Evolutionary conservation across 306 rosid species (phyloP), one percentile per base, ranked within the genome.

Genomic region (Sphenostylis stenocarpa): DNA sequence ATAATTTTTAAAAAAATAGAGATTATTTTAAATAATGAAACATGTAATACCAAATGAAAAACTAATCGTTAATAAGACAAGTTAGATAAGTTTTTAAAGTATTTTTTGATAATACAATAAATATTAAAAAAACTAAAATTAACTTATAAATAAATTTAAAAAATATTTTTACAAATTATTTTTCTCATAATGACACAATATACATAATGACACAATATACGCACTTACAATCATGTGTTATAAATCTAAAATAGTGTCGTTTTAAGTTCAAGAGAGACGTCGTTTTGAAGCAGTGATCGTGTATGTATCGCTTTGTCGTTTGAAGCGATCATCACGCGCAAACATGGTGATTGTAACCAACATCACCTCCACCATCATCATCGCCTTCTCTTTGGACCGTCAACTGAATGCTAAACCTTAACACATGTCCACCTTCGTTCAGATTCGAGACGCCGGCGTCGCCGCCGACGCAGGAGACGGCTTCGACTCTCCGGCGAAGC

Each of bases 401-500:
- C 5, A 44, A 1, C 45, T 75, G 81, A 49, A 77, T 80, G 77
- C 62, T 28, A 20, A 29, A 24, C 77, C 7, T 49, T 77, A 62
- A 73, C 23, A 62, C 36, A 84, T 88, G 90, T 76, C 87, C 20
- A 69, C 62, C 2, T 65, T 36, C 69, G 33, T 79, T 24, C 79
- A 75, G 44, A 78, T 85, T 52, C 81, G 80, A 24, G 86, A 65
- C 51, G 45, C 70, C 34, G 76, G 16, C 3, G 31, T 28, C 41
- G 49, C 67, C 29, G 26, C 48, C 36, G 73, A 75, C 1, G 76
- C 20, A 1, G 76, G 12, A 62, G 87, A 74, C 52, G 77, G 82
- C 39, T 11, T 86, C 7, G 21, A 84, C 77, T 89, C 91, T 53
- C 88, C 90, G 67, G 88, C 89, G 62, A 89, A 86, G 80, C 85